Evolutionary conservation across 129 eudicot genomes (phyloP), one percentile per base, ranked within the genome.

Genomic region (Chrysanthemum makinoi): DNA sequence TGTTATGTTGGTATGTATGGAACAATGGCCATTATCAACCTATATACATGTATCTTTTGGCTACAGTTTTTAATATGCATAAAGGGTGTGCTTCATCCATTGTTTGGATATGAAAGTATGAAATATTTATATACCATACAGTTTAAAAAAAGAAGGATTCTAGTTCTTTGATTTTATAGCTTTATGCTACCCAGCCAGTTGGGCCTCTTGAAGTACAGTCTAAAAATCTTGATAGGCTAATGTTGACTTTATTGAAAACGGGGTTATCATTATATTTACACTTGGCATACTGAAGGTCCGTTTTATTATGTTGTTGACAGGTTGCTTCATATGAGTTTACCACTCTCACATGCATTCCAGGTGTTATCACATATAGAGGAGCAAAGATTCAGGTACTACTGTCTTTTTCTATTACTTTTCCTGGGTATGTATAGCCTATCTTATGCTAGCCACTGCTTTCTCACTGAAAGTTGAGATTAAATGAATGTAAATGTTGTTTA

Each of bases 271-370:
- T 54, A 9, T 71, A 49, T 19, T 18, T 56, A 8, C 6, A 5
- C 62, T 17, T 54, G 22, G 4, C 66, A 71, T 55, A 55, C 47
- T 80, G 43, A 80, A 62, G 61, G 7, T 15, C 20, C 13, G 52
- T 39, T 51, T 26, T 50, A 39, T 72, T 54, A 49, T 70, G 60
- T 68, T 66, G 46, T 66, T 57, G 12, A 16, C 97, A 95, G 99
- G 99, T 95, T 59, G 99, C 99, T 58, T 95, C 99, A 33, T 95
- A 95, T 62, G 99, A 95, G 77, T 95, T 95, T 74, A 95, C 99
- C 17, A 95, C 99, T 35, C 86, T 95, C 73, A 95, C 99, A 66
- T 95, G 99, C 89, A 95, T 95, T 79, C 99, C 99, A 75, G 99
- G 99, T 58, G 99, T 95, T 15, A 95, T 90, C 28, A 87, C 88